phyloP scores from a whole-genome alignment of 2,329 filamentous ascomycete species.

The Phaeophleospora eucalypticola region DNA sequence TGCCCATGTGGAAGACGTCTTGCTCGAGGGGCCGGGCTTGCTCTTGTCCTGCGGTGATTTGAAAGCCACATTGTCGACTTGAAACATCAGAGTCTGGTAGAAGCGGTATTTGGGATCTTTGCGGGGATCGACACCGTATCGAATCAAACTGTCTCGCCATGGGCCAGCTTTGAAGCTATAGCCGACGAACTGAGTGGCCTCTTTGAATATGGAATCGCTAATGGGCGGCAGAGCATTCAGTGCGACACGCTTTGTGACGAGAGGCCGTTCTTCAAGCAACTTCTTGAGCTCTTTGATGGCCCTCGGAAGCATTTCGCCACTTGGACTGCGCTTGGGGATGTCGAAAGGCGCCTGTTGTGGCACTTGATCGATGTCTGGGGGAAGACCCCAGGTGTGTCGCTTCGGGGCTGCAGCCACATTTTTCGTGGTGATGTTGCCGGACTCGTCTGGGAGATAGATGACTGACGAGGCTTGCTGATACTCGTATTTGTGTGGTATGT shows the following conservation, averaged over 20 bases:
- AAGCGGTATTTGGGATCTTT: slow-evolving; percentile 68
- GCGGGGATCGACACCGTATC: slow-evolving; percentile 82
- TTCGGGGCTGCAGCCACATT: slow-evolving; percentile 45
- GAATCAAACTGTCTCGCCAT: slow-evolving; percentile 83
- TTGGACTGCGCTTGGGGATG: slow-evolving; percentile 18
- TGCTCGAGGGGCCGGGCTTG: slow-evolving; percentile 1
- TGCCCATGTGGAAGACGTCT: slow-evolving; percentile 11
- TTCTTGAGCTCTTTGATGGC: slow-evolving; percentile 61
- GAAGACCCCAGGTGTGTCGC: slow-evolving; percentile 32
- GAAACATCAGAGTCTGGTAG: slow-evolving; percentile 89
- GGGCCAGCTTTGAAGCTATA: slow-evolving; percentile 93
- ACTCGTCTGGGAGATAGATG: slow-evolving; percentile 54
- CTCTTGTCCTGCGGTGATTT: slow-evolving; percentile 10
- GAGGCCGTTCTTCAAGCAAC: slow-evolving; percentile 68
- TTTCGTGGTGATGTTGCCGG: slow-evolving; percentile 53
- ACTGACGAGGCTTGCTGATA: slow-evolving; percentile 85
- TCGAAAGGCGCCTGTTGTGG: slow-evolving; percentile 59
- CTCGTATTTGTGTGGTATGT: slow-evolving; percentile 51
- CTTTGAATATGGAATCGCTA: slow-evolving; percentile 58
- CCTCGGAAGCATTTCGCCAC: slow-evolving; percentile 51
- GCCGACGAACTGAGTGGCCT: slow-evolving; percentile 76
- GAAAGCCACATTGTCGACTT: slow-evolving; percentile 46
- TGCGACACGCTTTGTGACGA: slow-evolving; percentile 81
- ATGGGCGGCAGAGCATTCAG: slow-evolving; percentile 62
- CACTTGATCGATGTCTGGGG: slow-evolving; percentile 58